Evolutionary conservation across 176 grass and related monocot genomes (phyloP).

Genomic region (Luzula sylvatica): DNA sequence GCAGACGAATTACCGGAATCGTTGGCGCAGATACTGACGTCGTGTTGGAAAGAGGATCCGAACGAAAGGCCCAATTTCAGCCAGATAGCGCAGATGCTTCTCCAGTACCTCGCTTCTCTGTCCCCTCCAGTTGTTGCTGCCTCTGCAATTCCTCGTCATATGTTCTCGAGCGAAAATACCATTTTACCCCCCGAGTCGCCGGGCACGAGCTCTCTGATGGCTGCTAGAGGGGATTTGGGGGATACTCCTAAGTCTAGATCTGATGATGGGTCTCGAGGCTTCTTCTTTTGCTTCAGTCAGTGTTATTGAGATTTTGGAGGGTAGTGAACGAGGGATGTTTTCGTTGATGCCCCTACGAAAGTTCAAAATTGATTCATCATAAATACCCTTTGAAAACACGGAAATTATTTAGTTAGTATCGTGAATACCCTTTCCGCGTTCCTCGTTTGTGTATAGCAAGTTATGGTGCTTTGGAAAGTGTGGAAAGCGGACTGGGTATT

Average conservation of each 20-base stretch:
- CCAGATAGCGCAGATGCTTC: slow-evolving; percentile 91
- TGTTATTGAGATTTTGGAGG: slow-evolving; percentile 93
- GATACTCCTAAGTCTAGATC: slow-evolving; percentile 37
- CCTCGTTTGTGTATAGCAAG: neutral
- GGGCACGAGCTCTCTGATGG: slow-evolving; percentile 83
- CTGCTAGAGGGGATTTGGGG: slow-evolving; percentile 52
- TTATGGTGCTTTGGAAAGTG: slow-evolving; percentile 2
- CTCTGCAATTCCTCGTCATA: slow-evolving; percentile 33
- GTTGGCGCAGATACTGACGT: slow-evolving; percentile 61
- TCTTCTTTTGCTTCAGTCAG: slow-evolving; percentile 96
- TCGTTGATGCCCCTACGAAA: slow-evolving; percentile 6
- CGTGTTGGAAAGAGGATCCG: slow-evolving; percentile 95
- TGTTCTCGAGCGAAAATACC: slow-evolving; percentile 72
- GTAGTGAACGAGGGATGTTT: neutral
- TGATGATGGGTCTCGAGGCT: slow-evolving; percentile 51
- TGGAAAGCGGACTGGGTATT: neutral
- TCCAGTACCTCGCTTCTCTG: slow-evolving; percentile 74
- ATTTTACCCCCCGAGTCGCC: slow-evolving; percentile 86
- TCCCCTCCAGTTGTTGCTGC: slow-evolving; percentile 41
- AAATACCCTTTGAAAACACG: neutral
- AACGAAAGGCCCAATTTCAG: slow-evolving; percentile 85
- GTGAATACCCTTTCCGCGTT: too few relatives aligned
- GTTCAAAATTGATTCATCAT: slow-evolving; percentile 5
- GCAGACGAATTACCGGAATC: slow-evolving; percentile 76
- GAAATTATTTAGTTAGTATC: too few relatives aligned